These are phyloP conservation scores for Postia placenta DNA, from an alignment of 768 basidiomycete genomes.

Conservation along the genomic window DNA sequence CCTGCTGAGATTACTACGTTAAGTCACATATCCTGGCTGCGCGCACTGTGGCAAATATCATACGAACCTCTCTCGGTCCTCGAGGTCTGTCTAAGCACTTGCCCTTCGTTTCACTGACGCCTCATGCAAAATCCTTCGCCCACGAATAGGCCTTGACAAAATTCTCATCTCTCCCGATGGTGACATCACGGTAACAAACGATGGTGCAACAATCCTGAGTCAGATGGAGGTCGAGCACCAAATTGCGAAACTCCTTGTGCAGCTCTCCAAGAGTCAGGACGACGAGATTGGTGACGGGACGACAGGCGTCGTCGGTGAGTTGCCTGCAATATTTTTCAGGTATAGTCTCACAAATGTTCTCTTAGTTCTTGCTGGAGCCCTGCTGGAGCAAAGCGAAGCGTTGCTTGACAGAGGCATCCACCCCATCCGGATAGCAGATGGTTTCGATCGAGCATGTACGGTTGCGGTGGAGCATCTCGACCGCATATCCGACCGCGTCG, in stretches of 20 bases:
- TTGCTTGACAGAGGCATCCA: slow-evolving; percentile 99
- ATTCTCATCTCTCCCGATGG: slow-evolving; percentile 95
- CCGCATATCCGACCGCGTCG: slow-evolving; percentile 83
- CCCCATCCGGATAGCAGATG: slow-evolving; percentile 98
- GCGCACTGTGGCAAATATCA: slow-evolving; percentile 87
- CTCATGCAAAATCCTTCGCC: background rate
- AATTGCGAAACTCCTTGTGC: slow-evolving; percentile 95
- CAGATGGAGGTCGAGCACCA: slow-evolving; percentile 99
- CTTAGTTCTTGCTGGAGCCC: slow-evolving; percentile 92
- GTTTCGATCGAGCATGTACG: slow-evolving; percentile 90
- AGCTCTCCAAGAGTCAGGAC: slow-evolving; percentile 96
- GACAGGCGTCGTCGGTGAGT: slow-evolving; percentile 96
- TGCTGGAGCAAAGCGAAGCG: slow-evolving; percentile 89
- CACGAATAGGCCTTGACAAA: slow-evolving; percentile 76
- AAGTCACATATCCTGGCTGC: slow-evolving; percentile 96
- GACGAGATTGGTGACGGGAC: slow-evolving; percentile 99
- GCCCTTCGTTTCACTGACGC: background rate
- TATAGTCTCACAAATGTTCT: too few relatives aligned
- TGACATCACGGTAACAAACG: slow-evolving; percentile 98
- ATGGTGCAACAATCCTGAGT: slow-evolving; percentile 95
- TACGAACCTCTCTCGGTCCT: slow-evolving; percentile 92
- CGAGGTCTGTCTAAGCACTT: slow-evolving; percentile 53
- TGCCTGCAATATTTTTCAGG: background rate
- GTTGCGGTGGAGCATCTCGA: slow-evolving; percentile 90
- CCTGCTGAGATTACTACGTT: slow-evolving; percentile 8